Percentiles rank a stretch among this genome's conserved stretches.
Evolutionary conservation across 345 rosid species (phyloP).

Genomic region (Abelmoschus esculentus): DNA sequence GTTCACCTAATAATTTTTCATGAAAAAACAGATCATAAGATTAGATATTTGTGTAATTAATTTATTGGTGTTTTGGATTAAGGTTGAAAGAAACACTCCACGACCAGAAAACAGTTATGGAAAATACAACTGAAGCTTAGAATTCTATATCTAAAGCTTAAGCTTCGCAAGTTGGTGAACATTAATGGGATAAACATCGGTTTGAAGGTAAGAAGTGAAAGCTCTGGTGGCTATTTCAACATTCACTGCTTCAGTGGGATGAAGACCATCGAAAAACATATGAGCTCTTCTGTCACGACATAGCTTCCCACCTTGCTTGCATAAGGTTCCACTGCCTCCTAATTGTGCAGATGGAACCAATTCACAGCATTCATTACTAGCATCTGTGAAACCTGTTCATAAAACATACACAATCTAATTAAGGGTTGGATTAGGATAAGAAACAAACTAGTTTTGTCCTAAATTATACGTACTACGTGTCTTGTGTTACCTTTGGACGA

Average conservation of each 20-base stretch:
- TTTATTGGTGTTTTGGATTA: not conserved
- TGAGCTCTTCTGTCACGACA: slow-evolving; percentile 27
- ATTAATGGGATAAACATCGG: slow-evolving; percentile 47
- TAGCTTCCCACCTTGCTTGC: slow-evolving; percentile 17
- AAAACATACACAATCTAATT: not conserved
- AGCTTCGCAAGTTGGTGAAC: slow-evolving; percentile 24
- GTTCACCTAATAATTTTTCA: too few species aligned
- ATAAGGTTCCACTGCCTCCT: slow-evolving; percentile 35
- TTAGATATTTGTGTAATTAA: not conserved
- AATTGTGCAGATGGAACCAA: slow-evolving; percentile 4
- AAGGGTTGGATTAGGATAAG: not conserved
- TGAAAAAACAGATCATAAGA: too few species aligned
- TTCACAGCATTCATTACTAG: slow-evolving; percentile 33
- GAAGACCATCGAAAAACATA: slow-evolving; percentile 51
- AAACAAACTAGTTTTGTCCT: not conserved
- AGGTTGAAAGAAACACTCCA: not conserved
- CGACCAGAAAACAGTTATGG: not conserved
- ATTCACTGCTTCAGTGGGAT: slow-evolving; percentile 59
- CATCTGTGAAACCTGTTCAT: slow-evolving; percentile 27
- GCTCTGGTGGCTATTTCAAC: slow-evolving; percentile 34
- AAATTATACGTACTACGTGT: not conserved
- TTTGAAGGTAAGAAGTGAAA: slow-evolving; percentile 21
- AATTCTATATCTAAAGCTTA: not conserved
- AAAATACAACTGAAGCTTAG: not conserved
- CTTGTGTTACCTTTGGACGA: slow-evolving; percentile 24